phyloP scores from a whole-genome alignment of 768 basidiomycete species.

The Jaapia argillacea region DNA sequence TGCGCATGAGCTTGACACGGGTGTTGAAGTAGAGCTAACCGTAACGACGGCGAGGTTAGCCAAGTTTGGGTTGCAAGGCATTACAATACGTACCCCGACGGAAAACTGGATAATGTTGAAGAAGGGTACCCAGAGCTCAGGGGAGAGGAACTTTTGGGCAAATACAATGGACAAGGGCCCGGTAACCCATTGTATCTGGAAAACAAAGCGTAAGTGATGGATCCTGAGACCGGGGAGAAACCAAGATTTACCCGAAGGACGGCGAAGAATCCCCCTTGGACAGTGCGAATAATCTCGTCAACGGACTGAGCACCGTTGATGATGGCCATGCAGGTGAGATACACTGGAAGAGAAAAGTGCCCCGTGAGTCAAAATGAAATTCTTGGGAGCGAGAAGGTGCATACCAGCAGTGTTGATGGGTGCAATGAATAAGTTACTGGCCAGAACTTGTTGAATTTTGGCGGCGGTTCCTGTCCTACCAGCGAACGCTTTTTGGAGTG shows the following conservation, averaged over 20 bases:
- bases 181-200: slow-evolving; percentile 70
- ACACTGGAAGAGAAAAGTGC: slow-evolving; percentile 30
- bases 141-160: slow-evolving; percentile 73
- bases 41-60: slow-evolving; percentile 3
- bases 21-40: slow-evolving; percentile 64
- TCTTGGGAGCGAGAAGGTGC: slow-evolving; percentile 11
- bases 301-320: slow-evolving; percentile 71
- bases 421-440: slow-evolving; percentile 66
- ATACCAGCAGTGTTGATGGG: slow-evolving; percentile 64
- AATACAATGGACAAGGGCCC: slow-evolving; percentile 65
- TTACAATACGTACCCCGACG: slow-evolving; percentile 47
- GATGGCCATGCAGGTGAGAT: slow-evolving; percentile 71
- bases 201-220: slow-evolving; percentile 1
- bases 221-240: neutral
- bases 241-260: slow-evolving; percentile 51
- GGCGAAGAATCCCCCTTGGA: slow-evolving; percentile 63
- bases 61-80: slow-evolving; percentile 2
- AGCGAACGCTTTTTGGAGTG: slow-evolving; percentile 66
- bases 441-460: slow-evolving; percentile 63
- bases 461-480: slow-evolving; percentile 57
- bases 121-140: slow-evolving; percentile 86
- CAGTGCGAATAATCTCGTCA: slow-evolving; percentile 53
- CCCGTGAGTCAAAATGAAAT: neutral
- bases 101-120: slow-evolving; percentile 73
- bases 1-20: slow-evolving; percentile 52